Percentiles rank a stretch among this genome's conserved stretches.
phyloP scores from a whole-genome alignment of 139 green algal genomes.

The Volvox reticuliferus region DNA sequence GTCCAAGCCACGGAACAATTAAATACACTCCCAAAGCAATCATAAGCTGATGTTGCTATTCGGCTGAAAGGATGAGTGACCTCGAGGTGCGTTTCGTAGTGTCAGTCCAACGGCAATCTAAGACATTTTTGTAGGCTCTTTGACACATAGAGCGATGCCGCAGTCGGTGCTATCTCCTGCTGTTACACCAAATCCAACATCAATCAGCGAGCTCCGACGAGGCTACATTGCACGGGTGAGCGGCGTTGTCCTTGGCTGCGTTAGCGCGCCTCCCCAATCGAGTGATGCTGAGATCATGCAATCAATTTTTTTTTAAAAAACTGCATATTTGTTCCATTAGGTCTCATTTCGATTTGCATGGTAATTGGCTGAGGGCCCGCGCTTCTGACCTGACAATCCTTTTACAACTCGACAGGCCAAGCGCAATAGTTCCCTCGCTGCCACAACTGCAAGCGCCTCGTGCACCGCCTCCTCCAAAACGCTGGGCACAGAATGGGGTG shows the following conservation, averaged over 20 bases:
- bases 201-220: background rate
- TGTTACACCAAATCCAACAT: background rate
- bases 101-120: background rate
- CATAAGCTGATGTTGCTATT: background rate
- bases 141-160: background rate
- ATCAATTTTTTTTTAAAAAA: no score
- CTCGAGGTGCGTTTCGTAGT: background rate
- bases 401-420: background rate
- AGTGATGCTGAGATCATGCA: no score
- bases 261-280: no score
- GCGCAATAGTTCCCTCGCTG: background rate
- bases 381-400: background rate
- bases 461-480: background rate
- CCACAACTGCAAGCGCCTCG: no score
- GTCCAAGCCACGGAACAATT: background rate
- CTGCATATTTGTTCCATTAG: no score
- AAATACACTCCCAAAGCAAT: background rate
- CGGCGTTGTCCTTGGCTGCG: background rate
- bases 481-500: conserved; percentile 11
- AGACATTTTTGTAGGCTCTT: background rate
- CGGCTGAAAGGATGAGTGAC: background rate
- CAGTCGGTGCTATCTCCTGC: background rate
- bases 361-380: no score
- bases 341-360: no score
- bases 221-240: conserved; percentile 12